Evolutionary conservation across 2,329 filamentous ascomycete species (phyloP), one percentile per base, ranked within the genome.

Genomic region (Fusarium algeriense): DNA sequence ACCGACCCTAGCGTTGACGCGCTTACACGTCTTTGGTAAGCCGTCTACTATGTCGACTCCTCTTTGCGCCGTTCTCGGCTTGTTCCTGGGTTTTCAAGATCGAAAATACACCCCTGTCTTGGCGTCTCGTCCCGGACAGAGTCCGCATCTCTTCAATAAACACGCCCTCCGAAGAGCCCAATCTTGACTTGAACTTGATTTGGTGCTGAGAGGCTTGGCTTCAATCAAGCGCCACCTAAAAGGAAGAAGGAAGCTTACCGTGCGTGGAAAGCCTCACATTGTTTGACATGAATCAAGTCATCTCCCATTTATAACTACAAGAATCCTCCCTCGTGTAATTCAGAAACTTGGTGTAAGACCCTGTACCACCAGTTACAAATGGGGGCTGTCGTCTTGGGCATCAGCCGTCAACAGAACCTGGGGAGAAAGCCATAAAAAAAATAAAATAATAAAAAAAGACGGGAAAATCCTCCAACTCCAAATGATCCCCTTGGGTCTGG

Each of bases 1-100:
- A 75, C 70, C 67, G 62, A 60, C 55, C 52, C 32, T 65, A 60
- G 55, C 37, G n/a, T 15, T 2, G 3, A 20, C 11, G 14, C 69
- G 48, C 69, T 72, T 71, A 28, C 26, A 69, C 55, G 8, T 30
- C 10, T 62, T 38, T 8, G 26, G 69, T 19, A 64, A 61, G 14
- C 48, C 37, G 41, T 53, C 50, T 70, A 35, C 52, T 71, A 71
- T 60, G 34, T 46, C 45, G 53, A 71, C 69, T 54, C 69, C 69
- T 64, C 60, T 57, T 30, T 64, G 48, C 52, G 64, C 68, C 68
- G 68, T 69, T 70, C 68, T 70, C 68, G 68, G 69, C 63, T 71
- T 64, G 69, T 71, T 72, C 69, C 69, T 71, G 69, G 64, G 64
- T 52, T 52, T 64, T 45, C 46, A 26, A 69, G 68, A 71, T 69